Evolutionary conservation across 495 filamentous ascomycete species (phyloP).

Genomic region (Thozetella sp.): DNA sequence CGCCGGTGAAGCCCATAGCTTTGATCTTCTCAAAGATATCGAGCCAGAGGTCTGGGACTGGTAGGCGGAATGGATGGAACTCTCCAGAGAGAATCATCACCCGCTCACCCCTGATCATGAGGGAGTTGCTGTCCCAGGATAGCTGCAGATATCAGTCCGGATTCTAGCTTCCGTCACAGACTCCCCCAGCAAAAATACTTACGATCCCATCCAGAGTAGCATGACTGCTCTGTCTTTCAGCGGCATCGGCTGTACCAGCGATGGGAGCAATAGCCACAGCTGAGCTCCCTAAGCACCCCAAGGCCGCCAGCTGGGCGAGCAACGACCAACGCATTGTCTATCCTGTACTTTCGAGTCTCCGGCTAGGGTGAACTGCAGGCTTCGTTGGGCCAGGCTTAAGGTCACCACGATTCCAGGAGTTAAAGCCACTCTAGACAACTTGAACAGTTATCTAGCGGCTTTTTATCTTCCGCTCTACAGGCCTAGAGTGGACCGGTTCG

Average conservation of each 20-base stretch:
- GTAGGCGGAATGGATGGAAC: constrained; percentile 74
- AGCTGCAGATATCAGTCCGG: constrained; percentile 30
- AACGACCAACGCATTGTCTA: background rate
- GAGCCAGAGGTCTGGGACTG: constrained; percentile 70
- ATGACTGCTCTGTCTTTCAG: background rate
- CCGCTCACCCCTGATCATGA: constrained; percentile 72
- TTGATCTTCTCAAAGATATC: constrained; percentile 82
- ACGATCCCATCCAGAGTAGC: background rate
- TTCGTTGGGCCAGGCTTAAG: too few species aligned
- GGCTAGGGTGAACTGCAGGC: too few species aligned
- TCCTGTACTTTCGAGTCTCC: background rate
- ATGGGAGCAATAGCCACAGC: background rate
- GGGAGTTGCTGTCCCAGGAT: constrained; percentile 74
- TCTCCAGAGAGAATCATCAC: constrained; percentile 75
- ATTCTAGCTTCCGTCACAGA: too few species aligned
- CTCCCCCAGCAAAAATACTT: too few species aligned
- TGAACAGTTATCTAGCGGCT: background rate
- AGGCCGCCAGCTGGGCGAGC: background rate
- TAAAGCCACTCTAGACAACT: too few species aligned
- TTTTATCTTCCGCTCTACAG: background rate
- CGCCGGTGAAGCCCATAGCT: constrained; percentile 72
- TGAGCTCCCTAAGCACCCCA: background rate
- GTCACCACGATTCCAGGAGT: too few species aligned
- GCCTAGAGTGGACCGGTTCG: background rate
- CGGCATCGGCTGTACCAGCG: background rate